phyloP scores from a whole-genome alignment of 352 stramenopile species.

The Pythium phragmitis region DNA sequence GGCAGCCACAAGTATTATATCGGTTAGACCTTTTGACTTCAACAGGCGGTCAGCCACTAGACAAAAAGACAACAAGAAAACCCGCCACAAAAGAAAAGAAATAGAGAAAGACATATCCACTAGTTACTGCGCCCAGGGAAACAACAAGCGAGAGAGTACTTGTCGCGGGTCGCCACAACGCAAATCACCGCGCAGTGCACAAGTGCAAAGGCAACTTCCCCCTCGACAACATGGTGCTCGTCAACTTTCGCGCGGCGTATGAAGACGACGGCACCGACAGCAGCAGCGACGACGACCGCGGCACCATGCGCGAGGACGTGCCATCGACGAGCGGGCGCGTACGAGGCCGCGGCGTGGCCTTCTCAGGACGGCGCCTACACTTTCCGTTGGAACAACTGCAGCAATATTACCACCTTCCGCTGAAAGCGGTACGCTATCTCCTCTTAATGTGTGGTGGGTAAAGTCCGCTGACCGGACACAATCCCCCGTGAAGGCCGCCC shows the following conservation, averaged over 20 bases:
- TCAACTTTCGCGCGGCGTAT: neutral
- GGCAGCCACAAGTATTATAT: neutral
- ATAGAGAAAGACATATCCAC: neutral
- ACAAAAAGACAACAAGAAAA: slow-evolving; percentile 3
- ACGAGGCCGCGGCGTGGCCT: neutral
- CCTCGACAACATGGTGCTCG: neutral
- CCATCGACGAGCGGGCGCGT: neutral
- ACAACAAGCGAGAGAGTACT: neutral
- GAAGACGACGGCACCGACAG: slow-evolving; percentile 2
- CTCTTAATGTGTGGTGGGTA: neutral
- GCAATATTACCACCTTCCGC: slow-evolving; percentile 64
- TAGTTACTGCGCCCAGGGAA: neutral
- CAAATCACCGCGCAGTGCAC: neutral
- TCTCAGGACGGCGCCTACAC: slow-evolving; percentile 38
- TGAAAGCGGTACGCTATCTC: slow-evolving; percentile 53
- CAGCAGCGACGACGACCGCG: neutral
- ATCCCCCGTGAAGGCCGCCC: slow-evolving; percentile 40
- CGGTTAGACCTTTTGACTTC: slow-evolving; percentile 1
- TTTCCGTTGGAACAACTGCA: slow-evolving; percentile 59
- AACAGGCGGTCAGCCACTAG: neutral
- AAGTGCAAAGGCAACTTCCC: neutral
- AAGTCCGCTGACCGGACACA: neutral
- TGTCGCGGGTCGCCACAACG: neutral
- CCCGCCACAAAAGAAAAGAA: neutral
- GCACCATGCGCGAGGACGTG: neutral